Base-by-base conservation (phyloP, 1,139 yeast genomes). In the Nakaseomyces bracarensis region DNA sequence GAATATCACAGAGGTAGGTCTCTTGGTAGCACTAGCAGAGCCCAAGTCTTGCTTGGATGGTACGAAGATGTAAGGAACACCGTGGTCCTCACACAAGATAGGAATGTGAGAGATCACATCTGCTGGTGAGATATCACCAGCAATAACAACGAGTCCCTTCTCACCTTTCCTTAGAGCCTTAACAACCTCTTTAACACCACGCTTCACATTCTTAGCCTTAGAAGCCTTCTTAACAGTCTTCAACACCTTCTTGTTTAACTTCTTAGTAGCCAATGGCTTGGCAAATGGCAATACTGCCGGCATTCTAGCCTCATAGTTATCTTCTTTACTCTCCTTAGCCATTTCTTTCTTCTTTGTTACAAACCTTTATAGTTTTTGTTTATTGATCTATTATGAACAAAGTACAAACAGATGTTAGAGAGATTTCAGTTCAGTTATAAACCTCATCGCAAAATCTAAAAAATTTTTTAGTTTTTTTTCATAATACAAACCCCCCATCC, bases 181-280 rank as follows among this genome's bases (percentile, higher is more conserved):
- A 57, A 91, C 97, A 37, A 91, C 98, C 69, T 93, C 99, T 69
- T 93, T 93, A 46, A 91, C 98, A 62, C 99, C 99, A 68, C 98
- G 78, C 71, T 87, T 89, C 57, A 93, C 96, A 67, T 91, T 96
- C 70, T 93, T 91, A 51, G 96, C 95, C 70, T 91, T 91, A 44
- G 97, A 86, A 9, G 96, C 96, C 66, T 86, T 89, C 74, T 91
- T 93, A 50, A 93, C 95, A 37, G 95, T 85, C 70, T 93, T 93
- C 60, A 93, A 76, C 28, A 91, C 81, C 68, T 91, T 91, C 70
- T 93, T 93, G 74, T 91, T 93, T 64, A 89, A 71, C 67, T 93
- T 93, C 71, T 93, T 93, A 40, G 96, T 80, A 15, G 98, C 99
- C 59, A 93, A 74, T 48, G 99, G 99, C 60, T 80, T 72, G 43